Conservation (phyloP, 1,139 yeast species). For the Suhomyces terraborum region DNA sequence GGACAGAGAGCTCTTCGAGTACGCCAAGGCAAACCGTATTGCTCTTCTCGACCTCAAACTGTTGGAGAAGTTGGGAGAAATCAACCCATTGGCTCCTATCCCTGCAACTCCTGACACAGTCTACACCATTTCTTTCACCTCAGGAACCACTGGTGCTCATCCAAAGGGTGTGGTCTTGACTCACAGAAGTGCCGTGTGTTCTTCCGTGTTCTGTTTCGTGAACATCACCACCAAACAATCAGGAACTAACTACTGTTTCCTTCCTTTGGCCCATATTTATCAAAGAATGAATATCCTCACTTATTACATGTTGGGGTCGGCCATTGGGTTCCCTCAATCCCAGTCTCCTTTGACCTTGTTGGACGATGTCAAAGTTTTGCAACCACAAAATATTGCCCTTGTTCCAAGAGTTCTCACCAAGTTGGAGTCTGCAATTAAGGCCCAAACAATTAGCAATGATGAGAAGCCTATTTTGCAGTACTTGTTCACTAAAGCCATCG, state of each 20-base stretch:
- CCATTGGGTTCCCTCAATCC: constrained; percentile 45
- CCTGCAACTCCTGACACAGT: constrained; percentile 26
- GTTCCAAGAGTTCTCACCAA: constrained; percentile 29
- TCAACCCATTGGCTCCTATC: constrained; percentile 22
- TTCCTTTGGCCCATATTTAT: constrained; percentile 74
- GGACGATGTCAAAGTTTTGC: constrained; percentile 39
- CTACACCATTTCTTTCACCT: constrained; percentile 35
- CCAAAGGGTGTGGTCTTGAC: constrained; percentile 44
- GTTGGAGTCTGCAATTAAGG: constrained; percentile 27
- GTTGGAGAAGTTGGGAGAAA: constrained; percentile 30
- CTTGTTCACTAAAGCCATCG: constrained; percentile 33
- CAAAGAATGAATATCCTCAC: constrained; percentile 42
- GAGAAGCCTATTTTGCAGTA: constrained; percentile 35
- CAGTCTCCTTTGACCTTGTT: constrained; percentile 39
- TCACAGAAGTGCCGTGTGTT: constrained; percentile 33
- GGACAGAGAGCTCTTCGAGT: constrained; percentile 17
- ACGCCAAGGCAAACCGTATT: constrained; percentile 28
- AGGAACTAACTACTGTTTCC: constrained; percentile 30
- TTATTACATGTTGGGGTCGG: constrained; percentile 32
- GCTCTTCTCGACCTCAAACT: constrained; percentile 35
- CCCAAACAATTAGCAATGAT: constrained; percentile 37
- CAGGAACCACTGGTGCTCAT: constrained; percentile 42
- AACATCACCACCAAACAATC: constrained; percentile 14
- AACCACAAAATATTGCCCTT: constrained; percentile 30
- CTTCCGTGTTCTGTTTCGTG: constrained; percentile 19